Evolutionary conservation across 495 filamentous ascomycete genomes (phyloP).

Genomic region (Aspergillus bertholletiae): DNA sequence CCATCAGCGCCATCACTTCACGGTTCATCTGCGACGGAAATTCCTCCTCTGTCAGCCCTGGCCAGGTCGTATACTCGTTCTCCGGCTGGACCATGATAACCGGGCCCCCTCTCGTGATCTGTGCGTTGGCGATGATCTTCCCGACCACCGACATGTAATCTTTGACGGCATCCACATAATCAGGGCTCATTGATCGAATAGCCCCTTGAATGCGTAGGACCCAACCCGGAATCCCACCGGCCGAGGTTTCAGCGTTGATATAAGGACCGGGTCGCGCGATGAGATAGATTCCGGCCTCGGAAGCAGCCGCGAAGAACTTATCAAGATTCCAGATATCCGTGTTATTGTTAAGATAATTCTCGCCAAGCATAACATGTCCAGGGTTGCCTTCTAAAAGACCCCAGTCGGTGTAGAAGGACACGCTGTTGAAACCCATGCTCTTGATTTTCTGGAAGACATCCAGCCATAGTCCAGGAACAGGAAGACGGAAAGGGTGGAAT

Average conservation of each 20-base stretch:
- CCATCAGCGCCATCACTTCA: no score
- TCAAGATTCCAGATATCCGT: constrained; percentile 60
- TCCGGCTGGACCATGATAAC: constrained; percentile 70
- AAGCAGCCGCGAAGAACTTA: constrained; percentile 63
- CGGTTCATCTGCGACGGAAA: no score
- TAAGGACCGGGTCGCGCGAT: constrained; percentile 67
- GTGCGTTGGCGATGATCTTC: constrained; percentile 57
- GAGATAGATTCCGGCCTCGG: constrained; percentile 62
- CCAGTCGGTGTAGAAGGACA: constrained; percentile 71
- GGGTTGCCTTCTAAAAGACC: constrained; percentile 63
- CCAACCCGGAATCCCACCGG: constrained; percentile 59
- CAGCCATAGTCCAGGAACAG: constrained; percentile 63
- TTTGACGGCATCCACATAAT: constrained; percentile 58
- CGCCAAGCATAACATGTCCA: constrained; percentile 59
- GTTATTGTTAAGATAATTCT: no score
- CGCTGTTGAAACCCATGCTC: constrained; percentile 64
- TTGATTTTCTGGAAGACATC: constrained; percentile 77
- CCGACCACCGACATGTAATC: constrained; percentile 41
- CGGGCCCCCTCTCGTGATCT: constrained; percentile 70
- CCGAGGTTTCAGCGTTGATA: constrained; percentile 58
- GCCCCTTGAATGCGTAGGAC: constrained; percentile 50
- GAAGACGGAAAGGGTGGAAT: constrained; percentile 65
- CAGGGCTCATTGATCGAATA: constrained; percentile 53
- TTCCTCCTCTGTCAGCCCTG: no score
- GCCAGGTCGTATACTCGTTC: constrained; percentile 55